phyloP scores from a whole-genome alignment of 83 land plant species.

The Picea abies region DNA sequence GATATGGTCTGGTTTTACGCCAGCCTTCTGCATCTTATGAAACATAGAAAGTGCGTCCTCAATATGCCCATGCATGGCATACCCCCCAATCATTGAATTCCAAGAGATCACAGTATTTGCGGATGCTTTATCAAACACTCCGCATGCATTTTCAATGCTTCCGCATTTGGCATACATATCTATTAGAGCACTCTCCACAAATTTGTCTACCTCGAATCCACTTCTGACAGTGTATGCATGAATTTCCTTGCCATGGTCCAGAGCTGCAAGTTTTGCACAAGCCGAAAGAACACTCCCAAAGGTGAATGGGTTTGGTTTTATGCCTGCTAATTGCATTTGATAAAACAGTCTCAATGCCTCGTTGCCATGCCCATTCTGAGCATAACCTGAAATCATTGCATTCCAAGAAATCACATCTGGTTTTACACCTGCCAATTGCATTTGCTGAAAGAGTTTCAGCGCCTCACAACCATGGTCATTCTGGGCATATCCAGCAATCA shows the following conservation, averaged over 20 bases:
- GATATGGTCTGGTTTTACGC: conserved; percentile 29
- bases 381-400: conserved; percentile 25
- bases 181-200: conserved; percentile 26
- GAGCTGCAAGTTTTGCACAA: conserved; percentile 32
- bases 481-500: conserved; percentile 8
- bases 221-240: conserved; percentile 31
- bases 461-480: not conserved
- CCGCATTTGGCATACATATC: conserved; percentile 54
- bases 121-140: conserved; percentile 17
- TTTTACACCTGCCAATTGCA: not conserved
- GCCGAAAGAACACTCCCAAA: conserved; percentile 32
- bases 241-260: conserved; percentile 29
- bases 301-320: conserved; percentile 41
- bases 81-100: conserved; percentile 39
- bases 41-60: conserved; percentile 25
- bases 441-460: not conserved
- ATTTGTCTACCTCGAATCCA: conserved; percentile 17
- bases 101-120: conserved; percentile 29
- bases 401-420: conserved; percentile 26
- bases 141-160: conserved; percentile 26
- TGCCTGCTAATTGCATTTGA: conserved; percentile 30
- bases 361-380: conserved; percentile 21
- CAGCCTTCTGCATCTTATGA: conserved; percentile 22
- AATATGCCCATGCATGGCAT: conserved; percentile 37
- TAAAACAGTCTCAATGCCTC: conserved; percentile 30